These are phyloP conservation scores for Microbotryomycetes sp. DNA, from an alignment of 1,284 basidiomycete species.

Conservation along the genomic window DNA sequence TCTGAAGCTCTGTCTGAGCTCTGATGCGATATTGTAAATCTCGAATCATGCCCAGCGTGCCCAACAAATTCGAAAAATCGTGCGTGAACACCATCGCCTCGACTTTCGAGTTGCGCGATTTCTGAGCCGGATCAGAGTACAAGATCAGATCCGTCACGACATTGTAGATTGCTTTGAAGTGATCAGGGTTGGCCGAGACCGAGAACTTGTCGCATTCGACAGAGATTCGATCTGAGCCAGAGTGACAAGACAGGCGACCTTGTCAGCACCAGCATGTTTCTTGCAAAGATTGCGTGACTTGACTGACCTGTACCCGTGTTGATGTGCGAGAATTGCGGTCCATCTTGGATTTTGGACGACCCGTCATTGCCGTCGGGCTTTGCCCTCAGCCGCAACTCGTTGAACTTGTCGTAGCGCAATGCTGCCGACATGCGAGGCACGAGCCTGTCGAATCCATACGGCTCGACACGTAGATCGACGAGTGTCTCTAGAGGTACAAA, in stretches of 20 bases:
- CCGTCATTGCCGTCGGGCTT: slow-evolving; percentile 6
- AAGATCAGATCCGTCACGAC: slow-evolving; percentile 81
- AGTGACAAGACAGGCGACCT: slow-evolving; percentile 42
- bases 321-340: slow-evolving; percentile 20
- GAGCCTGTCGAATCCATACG: slow-evolving; percentile 75
- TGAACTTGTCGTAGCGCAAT: slow-evolving; percentile 90
- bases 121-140: slow-evolving; percentile 79
- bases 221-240: slow-evolving; percentile 70
- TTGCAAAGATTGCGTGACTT: not conserved
- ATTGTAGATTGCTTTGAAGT: slow-evolving; percentile 81
- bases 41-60: slow-evolving; percentile 62
- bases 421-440: slow-evolving; percentile 82
- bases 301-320: slow-evolving; percentile 25
- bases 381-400: slow-evolving; percentile 71
- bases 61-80: slow-evolving; percentile 74
- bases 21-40: slow-evolving; percentile 70
- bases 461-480: slow-evolving; percentile 75
- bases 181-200: slow-evolving; percentile 76
- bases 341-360: not conserved
- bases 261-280: too few relatives aligned
- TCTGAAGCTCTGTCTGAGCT: slow-evolving; percentile 48
- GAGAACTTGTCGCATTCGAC: slow-evolving; percentile 78
- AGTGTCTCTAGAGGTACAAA: slow-evolving; percentile 81
- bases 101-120: slow-evolving; percentile 64
- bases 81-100: slow-evolving; percentile 83